These are phyloP conservation scores for Blepharisma stoltei DNA, from an alignment of 73 alveolate species.

Conservation along the genomic window DNA sequence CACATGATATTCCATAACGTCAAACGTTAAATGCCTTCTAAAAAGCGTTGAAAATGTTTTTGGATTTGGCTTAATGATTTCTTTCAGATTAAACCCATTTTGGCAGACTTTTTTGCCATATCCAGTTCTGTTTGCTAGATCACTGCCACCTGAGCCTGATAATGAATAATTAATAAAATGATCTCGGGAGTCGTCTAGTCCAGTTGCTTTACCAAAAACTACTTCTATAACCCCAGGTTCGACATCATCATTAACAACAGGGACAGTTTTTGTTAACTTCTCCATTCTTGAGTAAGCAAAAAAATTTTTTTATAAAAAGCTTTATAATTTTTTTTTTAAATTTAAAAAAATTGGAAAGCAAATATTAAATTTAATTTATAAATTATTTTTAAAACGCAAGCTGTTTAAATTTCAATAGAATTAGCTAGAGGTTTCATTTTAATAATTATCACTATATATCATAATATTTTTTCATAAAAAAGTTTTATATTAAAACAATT, in stretches of 20 bases:
- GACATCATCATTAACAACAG: not conserved
- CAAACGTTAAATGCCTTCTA: slow-evolving; percentile 5
- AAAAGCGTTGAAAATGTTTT: not conserved
- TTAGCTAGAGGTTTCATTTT: too few relatives aligned
- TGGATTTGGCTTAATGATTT: not conserved
- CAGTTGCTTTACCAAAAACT: slow-evolving; percentile 6
- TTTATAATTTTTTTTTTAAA: too few relatives aligned
- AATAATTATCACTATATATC: too few relatives aligned
- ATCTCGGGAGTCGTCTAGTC: not conserved
- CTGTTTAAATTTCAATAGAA: too few relatives aligned
- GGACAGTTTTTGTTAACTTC: slow-evolving; percentile 4
- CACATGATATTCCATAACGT: slow-evolving; percentile 12
- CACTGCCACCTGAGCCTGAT: not conserved
- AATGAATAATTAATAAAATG: slow-evolving; percentile 8
- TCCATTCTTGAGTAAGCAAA: too few relatives aligned
- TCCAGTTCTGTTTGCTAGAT: not conserved
- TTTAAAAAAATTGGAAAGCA: too few relatives aligned
- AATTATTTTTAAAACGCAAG: too few relatives aligned
- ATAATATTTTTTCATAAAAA: too few relatives aligned
- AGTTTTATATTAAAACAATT: too few relatives aligned
- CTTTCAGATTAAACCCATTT: not conserved
- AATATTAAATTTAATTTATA: too few relatives aligned
- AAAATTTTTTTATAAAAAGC: too few relatives aligned
- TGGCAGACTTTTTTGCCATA: not conserved
- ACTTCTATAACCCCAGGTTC: slow-evolving; percentile 14